A percentile compares a stretch with the other conserved stretches of the same genome.
These are phyloP conservation scores for Hawksworthiomyces lignivorus DNA, from an alignment of 2,329 filamentous ascomycete genomes.

Conservation along the genomic window DNA sequence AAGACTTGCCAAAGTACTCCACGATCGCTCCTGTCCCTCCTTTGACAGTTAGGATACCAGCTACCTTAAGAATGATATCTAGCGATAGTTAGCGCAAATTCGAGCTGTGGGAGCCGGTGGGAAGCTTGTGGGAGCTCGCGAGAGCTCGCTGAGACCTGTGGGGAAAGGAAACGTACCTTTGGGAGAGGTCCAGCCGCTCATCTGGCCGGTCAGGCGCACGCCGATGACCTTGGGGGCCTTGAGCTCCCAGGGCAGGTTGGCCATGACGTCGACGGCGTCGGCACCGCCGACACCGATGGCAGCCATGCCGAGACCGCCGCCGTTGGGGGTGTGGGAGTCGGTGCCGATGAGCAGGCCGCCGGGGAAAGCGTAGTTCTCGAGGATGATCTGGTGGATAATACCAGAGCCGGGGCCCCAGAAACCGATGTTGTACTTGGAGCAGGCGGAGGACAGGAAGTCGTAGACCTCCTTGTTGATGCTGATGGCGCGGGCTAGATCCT, in stretches of 20 bases:
- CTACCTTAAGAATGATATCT: slow-evolving; percentile 97
- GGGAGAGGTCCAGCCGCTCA: slow-evolving; percentile 86
- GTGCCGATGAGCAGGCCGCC: slow-evolving; percentile 94
- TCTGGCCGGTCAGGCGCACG: slow-evolving; percentile 82
- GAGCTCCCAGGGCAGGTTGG: slow-evolving; percentile 92
- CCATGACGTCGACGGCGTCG: slow-evolving; percentile 98
- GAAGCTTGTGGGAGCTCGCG: no score
- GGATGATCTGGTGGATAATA: slow-evolving; percentile 98
- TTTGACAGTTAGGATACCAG: slow-evolving; percentile 94
- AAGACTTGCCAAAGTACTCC: slow-evolving; percentile 53
- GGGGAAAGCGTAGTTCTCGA: slow-evolving; percentile 99
- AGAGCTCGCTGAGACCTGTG: no score
- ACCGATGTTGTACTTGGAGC: slow-evolving; percentile 99
- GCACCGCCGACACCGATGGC: slow-evolving; percentile 97
- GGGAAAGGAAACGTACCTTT: slow-evolving; percentile 58
- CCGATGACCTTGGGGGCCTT: slow-evolving; percentile 97
- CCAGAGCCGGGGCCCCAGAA: slow-evolving; percentile 98
- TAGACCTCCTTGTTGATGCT: slow-evolving; percentile 99
- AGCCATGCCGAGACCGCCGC: slow-evolving; percentile 88
- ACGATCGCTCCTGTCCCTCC: slow-evolving; percentile 90
- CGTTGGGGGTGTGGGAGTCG: slow-evolving; percentile 96
- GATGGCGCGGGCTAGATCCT: slow-evolving; percentile 87
- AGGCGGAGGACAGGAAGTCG: slow-evolving; percentile 88
- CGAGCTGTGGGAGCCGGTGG: no score
- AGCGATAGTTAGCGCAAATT: slow-evolving; percentile 5